Conservation (phyloP, 306 rosid genomes). For the Quercus bicolor region DNA sequence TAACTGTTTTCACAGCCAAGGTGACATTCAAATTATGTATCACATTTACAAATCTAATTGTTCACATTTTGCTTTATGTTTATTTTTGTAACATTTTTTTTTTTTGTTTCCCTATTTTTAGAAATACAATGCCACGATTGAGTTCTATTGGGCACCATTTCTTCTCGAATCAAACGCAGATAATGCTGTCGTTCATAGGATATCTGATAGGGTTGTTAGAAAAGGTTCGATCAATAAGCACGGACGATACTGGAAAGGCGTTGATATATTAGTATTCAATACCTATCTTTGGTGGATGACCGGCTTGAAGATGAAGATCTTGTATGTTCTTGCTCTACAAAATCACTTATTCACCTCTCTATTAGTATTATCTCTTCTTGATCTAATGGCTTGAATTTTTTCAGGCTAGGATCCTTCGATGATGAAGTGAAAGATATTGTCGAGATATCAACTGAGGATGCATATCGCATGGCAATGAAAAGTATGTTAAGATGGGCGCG, state of each 20-base stretch:
- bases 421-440: conserved; percentile 75
- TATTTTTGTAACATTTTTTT: not conserved
- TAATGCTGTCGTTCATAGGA: conserved; percentile 68
- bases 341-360: not conserved
- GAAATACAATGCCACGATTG: conserved; percentile 92
- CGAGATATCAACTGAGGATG: conserved; percentile 68
- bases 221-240: conserved; percentile 90
- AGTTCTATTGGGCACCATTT: conserved; percentile 99
- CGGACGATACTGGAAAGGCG: conserved; percentile 83
- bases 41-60: not conserved
- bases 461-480: conserved; percentile 95
- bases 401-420: conserved; percentile 78
- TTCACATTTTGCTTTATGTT: not conserved
- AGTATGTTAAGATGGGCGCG: conserved; percentile 89
- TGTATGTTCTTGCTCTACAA: conserved; percentile 36
- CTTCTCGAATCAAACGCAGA: conserved; percentile 87
- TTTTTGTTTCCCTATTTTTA: conserved; percentile 5
- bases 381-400: not conserved
- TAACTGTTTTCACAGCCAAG: conserved; percentile 87
- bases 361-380: not conserved
- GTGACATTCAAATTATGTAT: conserved; percentile 24
- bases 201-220: conserved; percentile 75
- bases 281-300: conserved; percentile 99
- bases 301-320: conserved; percentile 72
- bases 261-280: conserved; percentile 76